A percentile compares a stretch with the other conserved stretches of the same genome.
phyloP scores from a whole-genome alignment of 2,329 filamentous ascomycete species.

The Venturia nashicola region DNA sequence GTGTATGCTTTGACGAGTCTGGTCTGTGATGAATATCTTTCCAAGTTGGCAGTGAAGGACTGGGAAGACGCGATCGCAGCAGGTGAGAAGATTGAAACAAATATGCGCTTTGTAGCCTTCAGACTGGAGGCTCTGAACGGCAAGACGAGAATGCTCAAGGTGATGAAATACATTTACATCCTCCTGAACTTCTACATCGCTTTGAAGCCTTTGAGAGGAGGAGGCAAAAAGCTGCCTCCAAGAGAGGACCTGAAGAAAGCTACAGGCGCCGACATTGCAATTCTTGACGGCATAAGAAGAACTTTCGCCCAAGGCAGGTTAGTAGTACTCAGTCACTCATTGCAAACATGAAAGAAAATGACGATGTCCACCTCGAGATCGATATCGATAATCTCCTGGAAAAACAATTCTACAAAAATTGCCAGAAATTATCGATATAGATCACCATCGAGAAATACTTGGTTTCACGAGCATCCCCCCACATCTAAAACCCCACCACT shows the following conservation, averaged over 20 bases:
- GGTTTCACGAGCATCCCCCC: neutral
- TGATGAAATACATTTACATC: constrained; percentile 35
- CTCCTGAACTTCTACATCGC: constrained; percentile 36
- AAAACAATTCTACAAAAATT: neutral
- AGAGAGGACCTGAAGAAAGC: constrained; percentile 47
- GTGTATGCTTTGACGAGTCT: constrained; percentile 58
- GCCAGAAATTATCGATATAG: neutral
- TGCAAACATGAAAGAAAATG: neutral
- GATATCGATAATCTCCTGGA: neutral
- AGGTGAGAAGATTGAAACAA: constrained; percentile 43
- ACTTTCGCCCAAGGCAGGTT: constrained; percentile 52
- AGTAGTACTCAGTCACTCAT: constrained; percentile 3
- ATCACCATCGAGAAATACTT: too few relatives aligned
- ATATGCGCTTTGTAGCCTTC: constrained; percentile 52
- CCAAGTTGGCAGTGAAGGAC: constrained; percentile 55
- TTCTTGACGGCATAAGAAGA: constrained; percentile 55
- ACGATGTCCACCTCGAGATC: neutral
- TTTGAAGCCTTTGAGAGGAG: constrained; percentile 21
- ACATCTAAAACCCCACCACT: constrained; percentile 1
- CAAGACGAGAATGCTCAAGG: constrained; percentile 36
- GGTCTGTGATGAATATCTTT: constrained; percentile 52
- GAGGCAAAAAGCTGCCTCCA: constrained; percentile 40
- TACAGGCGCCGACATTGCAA: constrained; percentile 45
- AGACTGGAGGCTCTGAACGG: constrained; percentile 48
- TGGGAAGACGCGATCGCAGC: constrained; percentile 59